A percentile compares a stretch with the other conserved stretches of the same genome.
These are phyloP conservation scores for Backusella sp. DNA, from an alignment of 192 early-diverging fungal genomes.

Conservation along the genomic window DNA sequence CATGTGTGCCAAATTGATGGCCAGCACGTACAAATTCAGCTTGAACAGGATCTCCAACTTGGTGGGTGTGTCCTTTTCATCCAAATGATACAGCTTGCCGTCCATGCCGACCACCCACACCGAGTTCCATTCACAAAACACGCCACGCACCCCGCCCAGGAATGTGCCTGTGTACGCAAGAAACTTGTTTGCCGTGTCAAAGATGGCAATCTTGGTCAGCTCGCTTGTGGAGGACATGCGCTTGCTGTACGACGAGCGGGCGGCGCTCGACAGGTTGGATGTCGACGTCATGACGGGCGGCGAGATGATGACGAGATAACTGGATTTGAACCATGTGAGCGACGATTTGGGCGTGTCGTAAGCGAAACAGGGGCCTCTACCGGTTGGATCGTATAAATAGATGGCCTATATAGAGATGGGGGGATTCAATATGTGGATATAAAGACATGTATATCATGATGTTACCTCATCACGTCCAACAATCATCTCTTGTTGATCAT, in stretches of 20 bases:
- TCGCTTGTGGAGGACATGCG: slow-evolving; percentile 32
- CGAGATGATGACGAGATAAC: slow-evolving; percentile 71
- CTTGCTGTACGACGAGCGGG: slow-evolving; percentile 15
- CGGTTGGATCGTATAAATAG: slow-evolving; percentile 90
- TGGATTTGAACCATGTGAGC: slow-evolving; percentile 67
- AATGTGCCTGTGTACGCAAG: slow-evolving; percentile 86
- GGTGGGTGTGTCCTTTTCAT: slow-evolving; percentile 85
- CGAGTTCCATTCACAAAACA: slow-evolving; percentile 88
- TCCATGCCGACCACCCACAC: slow-evolving; percentile 82
- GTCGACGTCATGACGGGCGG: slow-evolving; percentile 44
- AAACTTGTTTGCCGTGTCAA: slow-evolving; percentile 92
- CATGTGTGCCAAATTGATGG: slow-evolving; percentile 83
- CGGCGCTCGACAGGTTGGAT: slow-evolving; percentile 29
- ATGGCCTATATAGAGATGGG: too few relatives aligned
- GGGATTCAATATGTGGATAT: too few relatives aligned
- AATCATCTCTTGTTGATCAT: slow-evolving; percentile 76
- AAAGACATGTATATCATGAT: neutral
- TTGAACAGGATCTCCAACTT: slow-evolving; percentile 88
- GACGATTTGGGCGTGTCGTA: slow-evolving; percentile 78
- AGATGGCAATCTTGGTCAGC: slow-evolving; percentile 67
- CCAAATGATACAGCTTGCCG: slow-evolving; percentile 76
- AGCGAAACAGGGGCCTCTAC: slow-evolving; percentile 88
- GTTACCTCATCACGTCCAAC: slow-evolving; percentile 79
- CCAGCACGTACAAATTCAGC: slow-evolving; percentile 82
- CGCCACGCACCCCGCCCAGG: slow-evolving; percentile 61